Conservation (phyloP, 805 yeast genomes). For the Ogataea zsoltii region DNA sequence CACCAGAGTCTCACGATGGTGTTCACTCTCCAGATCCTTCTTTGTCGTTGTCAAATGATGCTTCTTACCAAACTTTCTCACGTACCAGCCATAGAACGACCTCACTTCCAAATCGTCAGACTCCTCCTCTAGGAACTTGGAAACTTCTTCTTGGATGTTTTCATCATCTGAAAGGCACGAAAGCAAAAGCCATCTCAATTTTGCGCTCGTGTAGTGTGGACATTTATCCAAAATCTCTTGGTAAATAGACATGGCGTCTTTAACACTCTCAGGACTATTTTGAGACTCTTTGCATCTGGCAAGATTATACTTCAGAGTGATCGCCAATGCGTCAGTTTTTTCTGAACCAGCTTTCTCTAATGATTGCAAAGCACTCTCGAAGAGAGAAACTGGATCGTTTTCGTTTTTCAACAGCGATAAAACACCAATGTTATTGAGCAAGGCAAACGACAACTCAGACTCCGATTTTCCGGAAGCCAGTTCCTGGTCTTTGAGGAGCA, state of each 20-base stretch:
- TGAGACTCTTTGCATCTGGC: slow-evolving; percentile 62
- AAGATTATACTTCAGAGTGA: slow-evolving; percentile 65
- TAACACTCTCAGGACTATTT: slow-evolving; percentile 27
- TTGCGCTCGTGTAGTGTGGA: slow-evolving; percentile 76
- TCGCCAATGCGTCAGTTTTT: slow-evolving; percentile 29
- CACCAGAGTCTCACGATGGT: slow-evolving; percentile 82
- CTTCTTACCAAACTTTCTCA: slow-evolving; percentile 59
- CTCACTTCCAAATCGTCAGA: slow-evolving; percentile 77
- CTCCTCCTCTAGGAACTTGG: slow-evolving; percentile 51
- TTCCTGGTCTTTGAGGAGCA: slow-evolving; percentile 48
- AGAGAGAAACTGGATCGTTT: slow-evolving; percentile 53
- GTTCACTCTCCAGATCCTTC: slow-evolving; percentile 66
- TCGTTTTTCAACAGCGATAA: slow-evolving; percentile 61
- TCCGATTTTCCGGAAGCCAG: slow-evolving; percentile 34
- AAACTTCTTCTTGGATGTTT: slow-evolving; percentile 54
- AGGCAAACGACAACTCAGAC: slow-evolving; percentile 55
- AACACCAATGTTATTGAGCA: slow-evolving; percentile 84
- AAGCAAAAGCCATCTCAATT: slow-evolving; percentile 66
- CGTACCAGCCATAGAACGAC: slow-evolving; percentile 90
- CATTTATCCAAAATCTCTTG: slow-evolving; percentile 52
- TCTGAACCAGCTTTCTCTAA: slow-evolving; percentile 29
- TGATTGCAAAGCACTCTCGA: slow-evolving; percentile 44
- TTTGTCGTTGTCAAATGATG: slow-evolving; percentile 46
- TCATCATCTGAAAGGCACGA: slow-evolving; percentile 52
- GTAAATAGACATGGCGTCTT: slow-evolving; percentile 45